Percentiles rank a stretch among this genome's conserved stretches.
These are phyloP conservation scores for Lenwebbia sp. DNA, from an alignment of 345 rosid genomes.

Conservation along the genomic window DNA sequence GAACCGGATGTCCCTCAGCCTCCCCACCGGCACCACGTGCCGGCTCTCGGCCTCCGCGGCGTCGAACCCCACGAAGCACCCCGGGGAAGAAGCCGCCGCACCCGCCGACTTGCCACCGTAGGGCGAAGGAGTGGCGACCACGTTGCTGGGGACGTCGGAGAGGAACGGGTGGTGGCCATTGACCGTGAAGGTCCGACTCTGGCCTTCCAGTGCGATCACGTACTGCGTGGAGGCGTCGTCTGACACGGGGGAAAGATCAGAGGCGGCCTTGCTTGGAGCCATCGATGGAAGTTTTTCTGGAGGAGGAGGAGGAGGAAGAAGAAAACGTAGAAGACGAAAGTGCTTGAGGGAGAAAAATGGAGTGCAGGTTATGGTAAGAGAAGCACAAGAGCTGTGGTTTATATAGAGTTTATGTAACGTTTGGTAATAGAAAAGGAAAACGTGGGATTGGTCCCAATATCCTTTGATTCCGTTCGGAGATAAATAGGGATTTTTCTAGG, in stretches of 20 bases:
- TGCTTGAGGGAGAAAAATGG: not conserved
- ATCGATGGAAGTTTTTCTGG: not conserved
- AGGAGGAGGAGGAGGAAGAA: not conserved
- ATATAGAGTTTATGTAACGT: not conserved
- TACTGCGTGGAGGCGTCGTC: conserved; percentile 12
- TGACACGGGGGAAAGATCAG: conserved; percentile 8
- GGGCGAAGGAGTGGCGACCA: conserved; percentile 36
- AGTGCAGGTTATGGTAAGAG: not conserved
- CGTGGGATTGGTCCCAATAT: not conserved
- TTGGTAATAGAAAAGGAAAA: not conserved
- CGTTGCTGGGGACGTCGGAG: conserved; percentile 53
- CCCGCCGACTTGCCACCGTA: conserved; percentile 25
- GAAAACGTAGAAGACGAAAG: not conserved
- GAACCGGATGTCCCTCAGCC: conserved; percentile 54
- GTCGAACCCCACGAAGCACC: conserved; percentile 57
- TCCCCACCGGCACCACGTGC: conserved; percentile 66
- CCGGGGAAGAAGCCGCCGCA: conserved; percentile 12
- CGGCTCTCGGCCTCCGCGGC: conserved; percentile 28
- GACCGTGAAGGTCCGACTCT: conserved; percentile 34
- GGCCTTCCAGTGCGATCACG: conserved; percentile 24
- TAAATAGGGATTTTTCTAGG: not conserved
- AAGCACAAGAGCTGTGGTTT: not conserved
- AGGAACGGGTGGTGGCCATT: conserved; percentile 56
- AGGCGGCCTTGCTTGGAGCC: conserved; percentile 34
- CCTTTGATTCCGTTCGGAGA: not conserved